phyloP scores from a whole-genome alignment of 2,329 filamentous ascomycete genomes.

The Colletotrichum lini region DNA sequence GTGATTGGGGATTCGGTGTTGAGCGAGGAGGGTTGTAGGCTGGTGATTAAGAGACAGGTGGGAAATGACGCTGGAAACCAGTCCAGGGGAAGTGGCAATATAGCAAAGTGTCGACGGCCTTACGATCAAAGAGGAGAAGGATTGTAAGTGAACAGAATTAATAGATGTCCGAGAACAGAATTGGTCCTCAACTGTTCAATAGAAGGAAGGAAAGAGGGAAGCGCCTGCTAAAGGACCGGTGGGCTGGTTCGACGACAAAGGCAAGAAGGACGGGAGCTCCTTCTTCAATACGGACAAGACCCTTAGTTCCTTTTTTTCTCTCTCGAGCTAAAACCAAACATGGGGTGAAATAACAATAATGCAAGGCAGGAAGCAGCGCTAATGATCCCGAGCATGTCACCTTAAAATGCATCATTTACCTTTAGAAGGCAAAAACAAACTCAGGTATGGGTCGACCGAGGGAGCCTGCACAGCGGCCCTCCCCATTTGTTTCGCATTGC shows the following conservation, averaged over 20 bases:
- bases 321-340: constrained; percentile 26
- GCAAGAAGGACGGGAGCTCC: constrained; percentile 30
- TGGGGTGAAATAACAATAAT: constrained; percentile 5
- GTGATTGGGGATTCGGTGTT: not conserved
- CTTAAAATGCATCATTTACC: constrained; percentile 1
- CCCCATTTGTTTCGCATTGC: constrained; percentile 36
- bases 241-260: constrained; percentile 24
- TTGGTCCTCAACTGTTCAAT: constrained; percentile 23
- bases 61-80: constrained; percentile 28
- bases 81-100: constrained; percentile 15
- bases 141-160: constrained; percentile 40
- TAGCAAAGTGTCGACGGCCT: constrained; percentile 24
- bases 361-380: constrained; percentile 5
- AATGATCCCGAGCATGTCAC: constrained; percentile 25
- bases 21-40: not conserved
- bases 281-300: constrained; percentile 36
- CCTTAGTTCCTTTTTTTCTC: not conserved
- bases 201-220: constrained; percentile 3
- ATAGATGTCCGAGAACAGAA: constrained; percentile 12
- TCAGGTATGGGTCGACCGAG: constrained; percentile 26
- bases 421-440: constrained; percentile 22
- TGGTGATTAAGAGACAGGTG: constrained; percentile 27
- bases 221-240: constrained; percentile 35
- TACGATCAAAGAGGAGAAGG: constrained; percentile 12
- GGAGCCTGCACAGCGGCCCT: constrained; percentile 22